Evolutionary conservation across 805 yeast genomes (phyloP).

Genomic region (Diddensiella caesifluorescens): DNA sequence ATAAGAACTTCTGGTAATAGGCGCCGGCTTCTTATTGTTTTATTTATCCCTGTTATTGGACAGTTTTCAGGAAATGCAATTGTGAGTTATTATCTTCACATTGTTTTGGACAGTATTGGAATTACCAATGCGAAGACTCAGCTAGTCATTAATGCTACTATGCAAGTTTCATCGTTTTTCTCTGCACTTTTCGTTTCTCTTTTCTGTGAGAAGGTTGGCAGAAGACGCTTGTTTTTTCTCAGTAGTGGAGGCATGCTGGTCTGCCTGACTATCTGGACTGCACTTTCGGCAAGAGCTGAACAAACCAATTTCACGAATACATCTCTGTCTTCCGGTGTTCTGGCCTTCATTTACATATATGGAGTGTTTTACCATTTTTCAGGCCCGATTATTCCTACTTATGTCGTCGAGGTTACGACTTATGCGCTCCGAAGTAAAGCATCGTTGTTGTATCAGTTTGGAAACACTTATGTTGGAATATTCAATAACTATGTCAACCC

Average conservation of each 20-base stretch:
- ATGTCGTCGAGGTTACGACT: slow-evolving; percentile 23
- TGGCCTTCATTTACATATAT: slow-evolving; percentile 17
- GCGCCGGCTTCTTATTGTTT: slow-evolving; percentile 9
- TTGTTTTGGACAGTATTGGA: slow-evolving; percentile 51
- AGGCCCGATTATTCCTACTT: slow-evolving; percentile 13
- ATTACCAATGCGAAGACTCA: slow-evolving; percentile 33
- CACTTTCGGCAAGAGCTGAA: slow-evolving; percentile 11
- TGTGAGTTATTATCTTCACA: slow-evolving; percentile 40
- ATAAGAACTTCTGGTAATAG: slow-evolving; percentile 6
- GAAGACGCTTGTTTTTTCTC: slow-evolving; percentile 14
- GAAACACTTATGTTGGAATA: slow-evolving; percentile 4
- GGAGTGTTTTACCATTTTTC: slow-evolving; percentile 13
- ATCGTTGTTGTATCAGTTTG: slow-evolving; percentile 3
- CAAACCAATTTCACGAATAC: slow-evolving; percentile 4
- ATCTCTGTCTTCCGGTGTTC: slow-evolving; percentile 11
- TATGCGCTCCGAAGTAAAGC: slow-evolving; percentile 39
- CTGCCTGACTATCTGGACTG: slow-evolving; percentile 34
- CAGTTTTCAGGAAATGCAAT: slow-evolving; percentile 19
- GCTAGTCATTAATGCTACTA: slow-evolving; percentile 12
- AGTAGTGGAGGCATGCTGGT: slow-evolving; percentile 10
- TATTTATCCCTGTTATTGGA: slow-evolving; percentile 1
- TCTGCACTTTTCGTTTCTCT: slow-evolving; percentile 10
- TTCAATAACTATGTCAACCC: slow-evolving; percentile 34
- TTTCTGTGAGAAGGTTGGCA: slow-evolving; percentile 12
- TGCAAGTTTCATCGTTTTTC: not conserved